Conservation (phyloP, 192 early-diverging fungal species). For the Backusella morwellensis region DNA sequence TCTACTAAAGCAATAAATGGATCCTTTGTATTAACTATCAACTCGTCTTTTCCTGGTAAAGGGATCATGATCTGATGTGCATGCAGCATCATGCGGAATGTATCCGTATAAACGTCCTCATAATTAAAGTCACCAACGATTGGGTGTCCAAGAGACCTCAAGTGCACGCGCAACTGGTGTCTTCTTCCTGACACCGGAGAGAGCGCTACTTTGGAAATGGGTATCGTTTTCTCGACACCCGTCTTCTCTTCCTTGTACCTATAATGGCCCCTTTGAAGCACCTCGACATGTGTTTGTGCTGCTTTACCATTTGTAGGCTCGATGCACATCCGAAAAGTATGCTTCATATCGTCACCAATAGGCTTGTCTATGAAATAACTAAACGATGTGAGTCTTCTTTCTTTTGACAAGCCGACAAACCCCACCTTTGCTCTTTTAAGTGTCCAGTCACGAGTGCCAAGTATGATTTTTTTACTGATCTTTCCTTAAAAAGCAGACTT, state of each 20-base stretch:
- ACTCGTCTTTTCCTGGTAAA: not conserved
- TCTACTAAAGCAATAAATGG: slow-evolving; percentile 8
- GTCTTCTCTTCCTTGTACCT: slow-evolving; percentile 16
- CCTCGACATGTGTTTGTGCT: slow-evolving; percentile 30
- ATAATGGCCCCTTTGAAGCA: slow-evolving; percentile 31
- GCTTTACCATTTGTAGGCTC: slow-evolving; percentile 17
- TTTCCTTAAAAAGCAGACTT: slow-evolving; percentile 25
- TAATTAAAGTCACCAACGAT: slow-evolving; percentile 46
- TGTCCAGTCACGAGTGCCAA: slow-evolving; percentile 38
- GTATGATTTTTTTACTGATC: slow-evolving; percentile 35
- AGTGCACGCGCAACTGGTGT: slow-evolving; percentile 41
- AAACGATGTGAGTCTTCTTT: not conserved
- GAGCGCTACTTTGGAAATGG: slow-evolving; percentile 26
- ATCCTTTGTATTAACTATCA: not conserved
- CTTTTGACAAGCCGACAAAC: no score
- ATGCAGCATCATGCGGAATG: slow-evolving; percentile 46
- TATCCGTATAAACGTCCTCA: slow-evolving; percentile 36
- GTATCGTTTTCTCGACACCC: not conserved
- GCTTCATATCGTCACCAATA: slow-evolving; percentile 33
- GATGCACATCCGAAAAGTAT: slow-evolving; percentile 39
- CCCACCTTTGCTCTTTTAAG: slow-evolving; percentile 22
- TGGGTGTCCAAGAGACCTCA: slow-evolving; percentile 34
- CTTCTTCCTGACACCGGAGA: slow-evolving; percentile 33
- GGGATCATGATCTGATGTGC: slow-evolving; percentile 35
- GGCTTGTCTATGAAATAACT: slow-evolving; percentile 34